A percentile compares a stretch with the other conserved stretches of the same genome.
Evolutionary conservation across 2,329 filamentous ascomycete species (phyloP).

Genomic region (Phialemonium atrogriseum): DNA sequence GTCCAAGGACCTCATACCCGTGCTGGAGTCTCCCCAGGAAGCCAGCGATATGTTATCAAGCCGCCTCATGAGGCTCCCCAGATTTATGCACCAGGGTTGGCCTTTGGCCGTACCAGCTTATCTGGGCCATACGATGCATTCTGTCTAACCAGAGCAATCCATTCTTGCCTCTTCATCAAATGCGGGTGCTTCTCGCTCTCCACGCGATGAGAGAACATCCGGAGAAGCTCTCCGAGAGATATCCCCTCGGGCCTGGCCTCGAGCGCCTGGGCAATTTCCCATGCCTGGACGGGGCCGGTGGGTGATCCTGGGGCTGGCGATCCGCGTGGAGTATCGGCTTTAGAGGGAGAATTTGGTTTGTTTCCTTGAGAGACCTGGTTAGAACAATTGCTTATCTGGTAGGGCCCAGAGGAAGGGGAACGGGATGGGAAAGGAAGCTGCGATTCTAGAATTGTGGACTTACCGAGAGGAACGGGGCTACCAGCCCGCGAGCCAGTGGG

Average conservation of each 20-base stretch:
- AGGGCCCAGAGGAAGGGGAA: background rate
- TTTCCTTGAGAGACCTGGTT: slow-evolving; percentile 7
- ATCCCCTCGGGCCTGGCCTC: slow-evolving; percentile 27
- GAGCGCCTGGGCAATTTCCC: slow-evolving; percentile 47
- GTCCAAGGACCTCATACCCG: too few relatives aligned
- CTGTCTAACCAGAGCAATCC: slow-evolving; percentile 51
- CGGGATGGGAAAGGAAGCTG: slow-evolving; percentile 6
- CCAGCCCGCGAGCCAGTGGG: slow-evolving; percentile 53
- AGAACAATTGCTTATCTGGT: background rate
- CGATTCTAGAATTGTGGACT: slow-evolving; percentile 11
- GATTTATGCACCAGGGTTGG: too few relatives aligned
- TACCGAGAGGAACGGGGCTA: slow-evolving; percentile 45
- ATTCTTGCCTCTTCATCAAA: slow-evolving; percentile 45
- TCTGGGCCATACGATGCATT: slow-evolving; percentile 45
- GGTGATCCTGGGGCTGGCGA: slow-evolving; percentile 23
- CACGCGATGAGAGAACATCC: slow-evolving; percentile 44
- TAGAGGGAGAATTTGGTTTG: slow-evolving; percentile 13
- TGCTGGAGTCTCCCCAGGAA: too few relatives aligned
- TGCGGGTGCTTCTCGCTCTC: slow-evolving; percentile 41
- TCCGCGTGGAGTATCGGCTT: slow-evolving; percentile 9
- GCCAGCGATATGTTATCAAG: too few relatives aligned
- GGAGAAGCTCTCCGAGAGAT: slow-evolving; percentile 32
- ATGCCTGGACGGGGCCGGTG: slow-evolving; percentile 31
- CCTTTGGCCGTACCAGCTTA: slow-evolving; percentile 37
- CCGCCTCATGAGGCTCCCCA: too few relatives aligned